Base-by-base conservation (phyloP, 2,329 filamentous ascomycete genomes). In the Diaporthe destruens region DNA sequence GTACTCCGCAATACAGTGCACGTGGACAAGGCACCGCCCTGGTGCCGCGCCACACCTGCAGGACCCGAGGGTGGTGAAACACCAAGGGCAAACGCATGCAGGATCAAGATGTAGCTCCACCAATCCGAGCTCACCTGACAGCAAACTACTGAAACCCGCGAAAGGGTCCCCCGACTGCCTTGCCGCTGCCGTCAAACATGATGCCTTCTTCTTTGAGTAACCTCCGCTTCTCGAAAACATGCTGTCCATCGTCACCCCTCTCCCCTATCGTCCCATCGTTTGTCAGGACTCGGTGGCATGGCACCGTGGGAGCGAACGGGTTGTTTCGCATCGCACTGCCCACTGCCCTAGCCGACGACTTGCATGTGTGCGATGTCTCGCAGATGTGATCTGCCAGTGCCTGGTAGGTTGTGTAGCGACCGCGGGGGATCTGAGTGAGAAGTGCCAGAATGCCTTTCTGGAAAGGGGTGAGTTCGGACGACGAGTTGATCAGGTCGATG, bases 251-350 rank as follows among this genome's bases (percentile, higher is more conserved):
- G 14, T 66, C 61, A 20, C 61, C 61, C 61, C 61, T 39, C 47
- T 66, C 44, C 12, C 61, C 61, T 23, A 66, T 66, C 8, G 61
- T 66, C 29, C 47, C 29, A n/a, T 66, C 32, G 14, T 32, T 66
- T 7, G 61, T 47, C 6, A 66, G 32, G 29, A 66, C 61, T 25
- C 47, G 61, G 18, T 66, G 61, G 9, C 47, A 53, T 14, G 61
- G 61, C 32, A 66, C 61, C 1, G 14, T n/a, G 0, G 61, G 61
- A 1, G 61, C 61, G n/a, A 66, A 53, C 1, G 61, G 47, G 5
- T 66, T 66, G 16, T 53, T 66, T 53, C 61, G 61, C 61, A 66
- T 66, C 32, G 61, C 61, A n/a, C 32, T 53, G n/a, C 61, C 47
- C 29, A 53, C 61, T 25, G 61, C 61, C 8, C 61, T 36, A 0